A percentile compares a stretch with the other conserved stretches of the same genome.
Conservation (phyloP, 495 filamentous ascomycete species). For the Xylaria sp. region DNA sequence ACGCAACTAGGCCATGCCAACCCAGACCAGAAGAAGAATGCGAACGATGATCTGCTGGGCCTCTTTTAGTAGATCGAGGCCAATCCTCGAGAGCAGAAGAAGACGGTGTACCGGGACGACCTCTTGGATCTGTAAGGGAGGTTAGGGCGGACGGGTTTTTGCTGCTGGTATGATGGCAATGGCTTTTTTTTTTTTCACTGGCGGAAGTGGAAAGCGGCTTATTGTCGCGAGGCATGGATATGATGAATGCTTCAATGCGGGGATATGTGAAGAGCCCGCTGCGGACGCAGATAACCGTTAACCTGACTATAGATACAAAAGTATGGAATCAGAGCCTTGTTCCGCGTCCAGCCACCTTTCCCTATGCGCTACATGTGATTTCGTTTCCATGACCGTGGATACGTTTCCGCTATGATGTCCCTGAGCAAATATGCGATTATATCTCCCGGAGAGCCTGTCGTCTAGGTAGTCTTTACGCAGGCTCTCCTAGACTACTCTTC, state of each 20-base stretch:
- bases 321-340: conserved; percentile 13
- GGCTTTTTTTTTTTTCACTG: neutral
- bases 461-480: neutral
- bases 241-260: neutral
- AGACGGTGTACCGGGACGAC: neutral
- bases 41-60: conserved; percentile 88
- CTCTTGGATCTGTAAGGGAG: conserved; percentile 31
- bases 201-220: neutral
- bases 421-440: neutral
- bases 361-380: neutral
- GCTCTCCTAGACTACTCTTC: too few species aligned
- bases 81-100: neutral
- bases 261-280: neutral
- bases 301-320: conserved; percentile 22
- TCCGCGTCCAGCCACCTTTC: conserved; percentile 7
- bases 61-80: conserved; percentile 67
- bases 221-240: conserved; percentile 6
- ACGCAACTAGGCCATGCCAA: conserved; percentile 53
- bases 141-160: neutral
- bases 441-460: neutral
- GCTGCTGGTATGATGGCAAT: neutral
- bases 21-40: conserved; percentile 53
- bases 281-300: conserved; percentile 7
- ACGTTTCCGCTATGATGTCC: neutral
- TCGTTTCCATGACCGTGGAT: neutral